Evolutionary conservation across 768 basidiomycete genomes (phyloP), one percentile per base, ranked within the genome.

Genomic region (Jaapia argillacea): DNA sequence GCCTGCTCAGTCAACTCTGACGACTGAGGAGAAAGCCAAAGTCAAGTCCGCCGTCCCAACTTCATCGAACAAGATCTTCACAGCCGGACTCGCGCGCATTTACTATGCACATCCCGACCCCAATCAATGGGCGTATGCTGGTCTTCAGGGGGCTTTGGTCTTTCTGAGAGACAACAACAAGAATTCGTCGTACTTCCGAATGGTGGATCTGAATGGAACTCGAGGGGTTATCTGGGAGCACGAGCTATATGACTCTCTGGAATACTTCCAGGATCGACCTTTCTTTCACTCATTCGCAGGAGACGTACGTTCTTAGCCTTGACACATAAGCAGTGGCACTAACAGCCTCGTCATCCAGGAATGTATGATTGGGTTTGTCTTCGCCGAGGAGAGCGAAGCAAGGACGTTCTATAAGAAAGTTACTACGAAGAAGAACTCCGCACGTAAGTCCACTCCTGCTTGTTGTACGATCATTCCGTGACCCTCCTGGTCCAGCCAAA

Each of bases 211-310:
- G 14, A 63, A 71, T 50, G 87, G 90, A 16, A 88, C 87, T 3
- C 66, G 90, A 43, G 91, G 90, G 4, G 75, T 92, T 18, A 77
- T 91, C 35, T 99, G 94, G 94, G 80, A 90, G 45, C 88, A 96
- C 51, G 91, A 94, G 59, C 62, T 97, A 4, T 94, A 91, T 52
- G 70, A 83, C 21, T 79, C 78, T 24, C 75, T 94, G 49, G 77
- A 85, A 45, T 89, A 90, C 57, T 66, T 75, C 55, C 73, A 84
- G 54, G 94, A 98, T 58, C 70, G 91, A 47, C 73, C 83, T 2
- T 93, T 82, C 74, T 96, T 98, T 55, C 88, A 94, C 64, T 81
- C 90, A 1, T 97, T 96, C 61, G 70, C 81, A 3, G 84, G 88
- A 41, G 93, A 99, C 67, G 93, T 94, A 56, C 63, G 92, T 74